Evolutionary conservation across 2,329 filamentous ascomycete genomes (phyloP).

Genomic region (Exophiala mesophila): DNA sequence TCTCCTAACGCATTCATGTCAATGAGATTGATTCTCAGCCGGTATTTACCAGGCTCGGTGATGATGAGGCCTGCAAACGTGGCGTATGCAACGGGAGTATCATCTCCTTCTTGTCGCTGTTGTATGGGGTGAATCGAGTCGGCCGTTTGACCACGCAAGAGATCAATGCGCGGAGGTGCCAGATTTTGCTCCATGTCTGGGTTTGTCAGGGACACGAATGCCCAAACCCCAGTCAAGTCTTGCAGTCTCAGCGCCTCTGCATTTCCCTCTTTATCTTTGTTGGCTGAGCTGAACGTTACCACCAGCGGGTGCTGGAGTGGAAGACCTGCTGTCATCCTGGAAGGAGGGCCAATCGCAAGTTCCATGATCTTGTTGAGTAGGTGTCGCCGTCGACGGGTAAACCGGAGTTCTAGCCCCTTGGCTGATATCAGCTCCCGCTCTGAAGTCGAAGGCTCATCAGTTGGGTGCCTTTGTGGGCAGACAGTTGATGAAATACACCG

Average conservation of each 20-base stretch:
- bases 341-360: slow-evolving; percentile 18
- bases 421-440: no score
- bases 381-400: no score
- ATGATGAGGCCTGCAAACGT: slow-evolving; percentile 23
- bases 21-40: slow-evolving; percentile 22
- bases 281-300: slow-evolving; percentile 13
- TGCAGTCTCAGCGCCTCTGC: slow-evolving; percentile 2
- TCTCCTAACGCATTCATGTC: slow-evolving; percentile 24
- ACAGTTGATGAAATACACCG: no score
- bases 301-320: slow-evolving; percentile 14
- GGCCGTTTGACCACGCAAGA: slow-evolving; percentile 23
- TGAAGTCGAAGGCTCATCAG: no score
- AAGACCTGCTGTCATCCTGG: slow-evolving; percentile 17
- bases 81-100: slow-evolving; percentile 20
- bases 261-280: slow-evolving; percentile 4
- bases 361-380: slow-evolving; percentile 15
- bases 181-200: slow-evolving; percentile 18
- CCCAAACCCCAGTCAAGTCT: slow-evolving; percentile 22
- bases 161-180: slow-evolving; percentile 18
- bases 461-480: no score
- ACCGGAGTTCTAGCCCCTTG: no score
- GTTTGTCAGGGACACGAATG: slow-evolving; percentile 21
- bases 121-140: slow-evolving; percentile 22
- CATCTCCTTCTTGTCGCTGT: slow-evolving; percentile 12
- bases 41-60: slow-evolving; percentile 21